Percentiles rank a stretch among this genome's conserved stretches.
phyloP scores from a whole-genome alignment of 371 early-diverging fungal species.

The Blakeslea trispora region DNA sequence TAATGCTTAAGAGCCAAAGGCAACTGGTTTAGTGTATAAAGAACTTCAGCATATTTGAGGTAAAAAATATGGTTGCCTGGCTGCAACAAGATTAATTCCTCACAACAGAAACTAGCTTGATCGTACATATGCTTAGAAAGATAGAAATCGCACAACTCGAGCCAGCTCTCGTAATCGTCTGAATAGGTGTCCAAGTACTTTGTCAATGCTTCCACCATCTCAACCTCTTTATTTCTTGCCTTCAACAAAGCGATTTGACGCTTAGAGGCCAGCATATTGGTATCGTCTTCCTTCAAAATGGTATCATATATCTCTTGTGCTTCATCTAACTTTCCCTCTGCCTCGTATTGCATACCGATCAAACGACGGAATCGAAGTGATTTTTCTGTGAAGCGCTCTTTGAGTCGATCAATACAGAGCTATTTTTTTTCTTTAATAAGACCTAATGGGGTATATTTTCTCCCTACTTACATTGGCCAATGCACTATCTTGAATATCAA shows the following conservation, averaged over 20 bases:
- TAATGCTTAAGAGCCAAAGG: conserved; percentile 73
- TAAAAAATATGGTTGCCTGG: conserved; percentile 84
- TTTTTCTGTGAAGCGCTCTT: conserved; percentile 58
- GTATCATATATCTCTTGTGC: conserved; percentile 68
- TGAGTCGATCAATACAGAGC: conserved; percentile 62
- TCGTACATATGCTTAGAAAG: conserved; percentile 66
- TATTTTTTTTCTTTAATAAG: conserved; percentile 17
- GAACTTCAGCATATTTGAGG: conserved; percentile 86
- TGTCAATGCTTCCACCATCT: conserved; percentile 76
- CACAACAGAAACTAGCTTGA: conserved; percentile 88
- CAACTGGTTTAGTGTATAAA: conserved; percentile 65
- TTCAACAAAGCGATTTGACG: conserved; percentile 76
- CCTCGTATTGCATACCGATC: conserved; percentile 70
- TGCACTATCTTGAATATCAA: conserved; percentile 72
- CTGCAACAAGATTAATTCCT: conserved; percentile 84
- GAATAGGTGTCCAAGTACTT: conserved; percentile 79
- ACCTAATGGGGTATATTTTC: no score
- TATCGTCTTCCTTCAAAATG: conserved; percentile 65
- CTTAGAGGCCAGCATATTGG: conserved; percentile 69
- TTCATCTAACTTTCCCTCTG: conserved; percentile 66
- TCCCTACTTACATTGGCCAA: conserved; percentile 62
- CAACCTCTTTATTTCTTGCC: conserved; percentile 59
- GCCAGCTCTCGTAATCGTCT: conserved; percentile 89
- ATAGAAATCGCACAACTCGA: conserved; percentile 78
- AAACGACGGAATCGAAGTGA: conserved; percentile 71